phyloP scores from a whole-genome alignment of 2,329 filamentous ascomycete genomes.

The Neoascochyta sp. region DNA sequence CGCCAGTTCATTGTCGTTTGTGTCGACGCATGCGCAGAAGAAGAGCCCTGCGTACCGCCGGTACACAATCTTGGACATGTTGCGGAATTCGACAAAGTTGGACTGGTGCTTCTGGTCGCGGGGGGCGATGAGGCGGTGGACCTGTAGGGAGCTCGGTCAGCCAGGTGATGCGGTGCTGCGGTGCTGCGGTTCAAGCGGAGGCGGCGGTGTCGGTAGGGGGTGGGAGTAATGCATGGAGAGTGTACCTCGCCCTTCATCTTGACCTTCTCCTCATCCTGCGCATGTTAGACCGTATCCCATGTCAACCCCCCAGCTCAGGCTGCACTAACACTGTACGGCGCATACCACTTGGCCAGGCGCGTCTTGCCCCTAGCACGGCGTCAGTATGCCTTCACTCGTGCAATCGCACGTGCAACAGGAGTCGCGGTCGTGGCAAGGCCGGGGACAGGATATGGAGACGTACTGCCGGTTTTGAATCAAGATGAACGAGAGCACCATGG shows the following conservation, averaged over 20 bases:
- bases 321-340: slow-evolving; percentile 71
- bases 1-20: slow-evolving; percentile 96
- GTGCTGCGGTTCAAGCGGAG: too few species aligned
- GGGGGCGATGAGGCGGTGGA: slow-evolving; percentile 94
- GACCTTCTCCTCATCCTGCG: slow-evolving; percentile 91
- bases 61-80: slow-evolving; percentile 90
- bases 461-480: slow-evolving; percentile 88
- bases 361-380: slow-evolving; percentile 79
- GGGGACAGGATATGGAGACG: too few species aligned
- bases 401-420: too few species aligned
- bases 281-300: slow-evolving; percentile 20
- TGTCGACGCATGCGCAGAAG: slow-evolving; percentile 98
- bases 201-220: slow-evolving; percentile 1
- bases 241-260: slow-evolving; percentile 93
- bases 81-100: slow-evolving; percentile 95
- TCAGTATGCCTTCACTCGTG: too few species aligned
- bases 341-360: slow-evolving; percentile 97
- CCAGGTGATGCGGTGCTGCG: too few species aligned
- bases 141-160: slow-evolving; percentile 49
- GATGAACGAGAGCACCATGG: slow-evolving; percentile 80
- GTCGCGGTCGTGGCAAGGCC: too few species aligned
- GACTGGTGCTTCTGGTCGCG: slow-evolving; percentile 99
- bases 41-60: slow-evolving; percentile 95
- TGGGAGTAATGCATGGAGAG: slow-evolving; percentile 2
- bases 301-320: slow-evolving; percentile 1